A percentile compares a stretch with the other conserved stretches of the same genome.
Conservation (phyloP, 2,329 filamentous ascomycete genomes). For the Trichoderma guizhouense region DNA sequence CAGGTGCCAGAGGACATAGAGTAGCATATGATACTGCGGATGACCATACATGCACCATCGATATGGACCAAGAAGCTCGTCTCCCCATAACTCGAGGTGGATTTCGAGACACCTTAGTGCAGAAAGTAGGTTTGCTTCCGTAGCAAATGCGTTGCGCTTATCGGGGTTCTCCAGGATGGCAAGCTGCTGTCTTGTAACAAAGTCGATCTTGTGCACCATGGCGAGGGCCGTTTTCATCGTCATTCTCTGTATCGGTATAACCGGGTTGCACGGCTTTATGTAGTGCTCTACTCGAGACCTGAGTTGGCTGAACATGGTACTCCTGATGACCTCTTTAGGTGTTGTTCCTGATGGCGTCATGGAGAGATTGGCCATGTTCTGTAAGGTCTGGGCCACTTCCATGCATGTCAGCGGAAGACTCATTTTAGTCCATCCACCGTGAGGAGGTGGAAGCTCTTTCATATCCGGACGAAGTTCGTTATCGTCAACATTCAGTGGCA, state of each 20-base stretch:
- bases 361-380: constrained; percentile 25
- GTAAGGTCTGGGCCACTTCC: constrained; percentile 40
- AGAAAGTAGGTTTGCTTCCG: constrained; percentile 33
- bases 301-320: constrained; percentile 38
- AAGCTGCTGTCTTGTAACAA: constrained; percentile 32
- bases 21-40: constrained; percentile 42
- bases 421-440: constrained; percentile 55
- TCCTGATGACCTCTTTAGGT: constrained; percentile 34
- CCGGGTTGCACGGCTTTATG: constrained; percentile 45
- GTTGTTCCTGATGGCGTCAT: constrained; percentile 15
- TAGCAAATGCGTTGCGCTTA: constrained; percentile 24
- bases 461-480: constrained; percentile 43
- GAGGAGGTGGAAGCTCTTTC: constrained; percentile 37
- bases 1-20: constrained; percentile 43
- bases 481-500: constrained; percentile 45
- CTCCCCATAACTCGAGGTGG: constrained; percentile 27
- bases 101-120: constrained; percentile 35
- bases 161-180: constrained; percentile 23
- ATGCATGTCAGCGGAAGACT: constrained; percentile 53
- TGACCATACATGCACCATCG: constrained; percentile 39
- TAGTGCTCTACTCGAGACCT: constrained; percentile 33
- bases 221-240: constrained; percentile 29
- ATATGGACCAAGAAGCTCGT: constrained; percentile 38
- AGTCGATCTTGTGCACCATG: constrained; percentile 35
- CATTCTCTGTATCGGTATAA: constrained; percentile 43